phyloP scores from a whole-genome alignment of 257 asterid species.

The Nicotiana undulata region DNA sequence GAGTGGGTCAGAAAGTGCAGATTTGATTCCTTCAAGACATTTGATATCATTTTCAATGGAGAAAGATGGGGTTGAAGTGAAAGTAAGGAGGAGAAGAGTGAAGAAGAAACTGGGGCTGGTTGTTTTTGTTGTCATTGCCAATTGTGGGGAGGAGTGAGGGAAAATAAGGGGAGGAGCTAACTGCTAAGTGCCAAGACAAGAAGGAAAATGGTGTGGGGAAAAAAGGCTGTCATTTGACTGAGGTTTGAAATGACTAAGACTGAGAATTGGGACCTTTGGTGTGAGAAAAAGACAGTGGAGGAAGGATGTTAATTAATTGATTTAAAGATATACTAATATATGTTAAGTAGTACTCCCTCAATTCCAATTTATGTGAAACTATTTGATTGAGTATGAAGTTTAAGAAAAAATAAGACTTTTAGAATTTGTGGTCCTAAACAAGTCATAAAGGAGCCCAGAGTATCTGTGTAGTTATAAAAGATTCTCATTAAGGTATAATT shows the following conservation, averaged over 20 bases:
- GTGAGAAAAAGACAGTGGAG: not conserved
- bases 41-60: constrained; percentile 44
- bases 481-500: too few relatives aligned
- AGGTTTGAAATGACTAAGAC: constrained; percentile 7
- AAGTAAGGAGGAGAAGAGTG: constrained; percentile 6
- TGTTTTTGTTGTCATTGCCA: not conserved
- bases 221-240: not conserved
- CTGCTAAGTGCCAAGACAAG: not conserved
- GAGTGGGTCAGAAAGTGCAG: constrained; percentile 41
- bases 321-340: too few relatives aligned
- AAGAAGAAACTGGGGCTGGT: not conserved
- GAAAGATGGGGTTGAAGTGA: not conserved
- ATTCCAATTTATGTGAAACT: too few relatives aligned
- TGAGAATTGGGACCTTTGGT: not conserved
- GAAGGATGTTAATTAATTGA: not conserved
- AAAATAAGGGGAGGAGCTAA: not conserved
- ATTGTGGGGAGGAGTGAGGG: not conserved
- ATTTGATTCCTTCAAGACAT: constrained; percentile 39
- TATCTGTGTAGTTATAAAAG: too few relatives aligned
- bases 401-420: too few relatives aligned
- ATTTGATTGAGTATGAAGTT: too few relatives aligned
- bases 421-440: too few relatives aligned
- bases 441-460: too few relatives aligned
- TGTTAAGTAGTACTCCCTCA: too few relatives aligned
- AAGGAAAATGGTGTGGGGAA: not conserved